Percentiles rank a stretch among this genome's conserved stretches.
Conservation (phyloP, 257 asterid species). For the Echites panduratus region DNA sequence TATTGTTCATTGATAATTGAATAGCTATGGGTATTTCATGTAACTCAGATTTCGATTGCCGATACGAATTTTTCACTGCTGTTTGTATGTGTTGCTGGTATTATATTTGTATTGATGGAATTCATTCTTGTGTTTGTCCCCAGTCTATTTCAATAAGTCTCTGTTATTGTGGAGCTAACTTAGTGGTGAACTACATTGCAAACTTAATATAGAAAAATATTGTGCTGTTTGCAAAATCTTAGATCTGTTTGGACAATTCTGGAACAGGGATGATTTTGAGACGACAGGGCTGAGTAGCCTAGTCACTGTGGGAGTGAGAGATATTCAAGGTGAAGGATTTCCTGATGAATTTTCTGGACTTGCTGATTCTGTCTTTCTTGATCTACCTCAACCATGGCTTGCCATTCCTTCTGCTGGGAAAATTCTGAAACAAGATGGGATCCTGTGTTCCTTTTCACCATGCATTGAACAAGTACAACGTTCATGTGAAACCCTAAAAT, state of each 20-base stretch:
- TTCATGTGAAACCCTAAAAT: slow-evolving; percentile 65
- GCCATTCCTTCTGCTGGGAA: slow-evolving; percentile 90
- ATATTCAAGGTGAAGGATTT: slow-evolving; percentile 90
- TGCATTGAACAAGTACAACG: slow-evolving; percentile 97
- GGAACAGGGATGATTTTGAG: slow-evolving; percentile 74
- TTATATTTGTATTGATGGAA: no score
- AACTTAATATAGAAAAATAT: not conserved
- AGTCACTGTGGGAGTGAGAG: slow-evolving; percentile 86
- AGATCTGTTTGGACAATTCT: not conserved
- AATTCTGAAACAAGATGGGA: slow-evolving; percentile 89
- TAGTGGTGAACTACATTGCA: not conserved
- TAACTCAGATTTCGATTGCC: no score
- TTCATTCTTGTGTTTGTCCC: not conserved
- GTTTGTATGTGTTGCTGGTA: no score
- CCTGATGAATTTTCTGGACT: slow-evolving; percentile 66
- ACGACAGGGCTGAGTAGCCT: slow-evolving; percentile 66
- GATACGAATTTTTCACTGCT: no score
- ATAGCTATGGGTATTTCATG: no score
- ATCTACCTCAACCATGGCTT: slow-evolving; percentile 97
- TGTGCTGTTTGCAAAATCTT: not conserved
- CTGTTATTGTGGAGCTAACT: not conserved
- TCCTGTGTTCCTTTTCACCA: slow-evolving; percentile 90
- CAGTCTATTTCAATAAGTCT: not conserved
- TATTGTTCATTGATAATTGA: no score
- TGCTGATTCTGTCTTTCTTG: slow-evolving; percentile 82